Conservation (phyloP, 305 asterid species). For the Lippia alba region DNA sequence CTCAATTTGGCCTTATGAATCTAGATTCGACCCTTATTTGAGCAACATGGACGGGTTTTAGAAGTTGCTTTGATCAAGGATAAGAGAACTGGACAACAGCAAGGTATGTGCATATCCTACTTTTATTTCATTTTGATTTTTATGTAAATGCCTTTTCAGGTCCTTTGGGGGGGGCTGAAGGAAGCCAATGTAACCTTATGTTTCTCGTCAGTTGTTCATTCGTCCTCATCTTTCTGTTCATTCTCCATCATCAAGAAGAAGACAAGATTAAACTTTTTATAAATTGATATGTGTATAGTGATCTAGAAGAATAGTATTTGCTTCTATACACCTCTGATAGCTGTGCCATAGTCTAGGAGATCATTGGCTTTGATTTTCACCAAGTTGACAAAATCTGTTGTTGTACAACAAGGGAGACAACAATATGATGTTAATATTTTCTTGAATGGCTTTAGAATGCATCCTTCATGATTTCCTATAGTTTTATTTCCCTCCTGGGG, state of each 20-base stretch:
- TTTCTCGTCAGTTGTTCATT: constrained; percentile 69
- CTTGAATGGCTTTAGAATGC: constrained; percentile 35
- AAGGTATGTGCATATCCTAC: constrained; percentile 67
- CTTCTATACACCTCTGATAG: constrained; percentile 43
- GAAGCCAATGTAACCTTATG: constrained; percentile 68
- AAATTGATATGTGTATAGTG: constrained; percentile 51
- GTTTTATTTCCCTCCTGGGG: constrained; percentile 30
- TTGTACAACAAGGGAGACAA: constrained; percentile 39
- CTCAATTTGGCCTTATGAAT: constrained; percentile 40
- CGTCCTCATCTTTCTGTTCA: constrained; percentile 61
- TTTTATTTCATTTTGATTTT: constrained; percentile 34
- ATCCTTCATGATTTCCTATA: constrained; percentile 17
- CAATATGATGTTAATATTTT: constrained; percentile 33
- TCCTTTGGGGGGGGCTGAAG: constrained; percentile 81
- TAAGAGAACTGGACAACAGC: constrained; percentile 94
- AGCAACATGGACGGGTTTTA: constrained; percentile 79
- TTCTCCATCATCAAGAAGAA: constrained; percentile 68
- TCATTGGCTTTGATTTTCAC: constrained; percentile 36
- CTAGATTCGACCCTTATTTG: constrained; percentile 90
- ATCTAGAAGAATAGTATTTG: constrained; percentile 42
- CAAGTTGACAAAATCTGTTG: constrained; percentile 31
- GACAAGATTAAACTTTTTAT: constrained; percentile 55
- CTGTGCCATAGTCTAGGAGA: constrained; percentile 43
- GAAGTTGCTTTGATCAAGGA: constrained; percentile 97
- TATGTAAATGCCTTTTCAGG: constrained; percentile 75